phyloP scores from a whole-genome alignment of 768 basidiomycete genomes.

The Tephrocybe sp. region DNA sequence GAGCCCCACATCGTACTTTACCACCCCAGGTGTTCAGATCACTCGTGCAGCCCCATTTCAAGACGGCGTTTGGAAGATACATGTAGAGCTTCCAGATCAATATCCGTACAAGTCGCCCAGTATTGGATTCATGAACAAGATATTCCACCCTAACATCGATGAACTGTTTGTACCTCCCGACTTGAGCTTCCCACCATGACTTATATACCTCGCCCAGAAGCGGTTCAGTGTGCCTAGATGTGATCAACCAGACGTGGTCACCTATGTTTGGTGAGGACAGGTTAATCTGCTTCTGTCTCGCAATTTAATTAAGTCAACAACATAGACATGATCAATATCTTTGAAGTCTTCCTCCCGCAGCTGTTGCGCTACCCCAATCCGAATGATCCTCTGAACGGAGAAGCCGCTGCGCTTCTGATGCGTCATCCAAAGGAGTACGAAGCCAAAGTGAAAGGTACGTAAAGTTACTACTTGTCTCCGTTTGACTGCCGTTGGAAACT shows the following conservation, averaged over 20 bases:
- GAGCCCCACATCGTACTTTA: conserved; percentile 29
- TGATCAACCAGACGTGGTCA: conserved; percentile 99
- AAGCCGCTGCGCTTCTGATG: conserved; percentile 96
- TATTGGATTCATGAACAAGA: conserved; percentile 99
- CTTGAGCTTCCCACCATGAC: conserved; percentile 1
- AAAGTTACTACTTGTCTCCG: not conserved
- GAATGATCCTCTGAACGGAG: conserved; percentile 96
- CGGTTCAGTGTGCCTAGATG: conserved; percentile 97
- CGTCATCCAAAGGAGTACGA: conserved; percentile 97
- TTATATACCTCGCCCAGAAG: conserved; percentile 53
- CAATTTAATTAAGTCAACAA: conserved; percentile 5
- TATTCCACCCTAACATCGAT: conserved; percentile 99
- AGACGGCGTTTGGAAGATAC: conserved; percentile 99
- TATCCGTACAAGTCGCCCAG: conserved; percentile 99
- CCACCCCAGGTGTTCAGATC: conserved; percentile 1
- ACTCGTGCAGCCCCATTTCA: conserved; percentile 80
- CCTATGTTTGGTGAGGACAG: conserved; percentile 94
- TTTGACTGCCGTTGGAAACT: not conserved
- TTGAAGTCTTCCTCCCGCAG: conserved; percentile 97
- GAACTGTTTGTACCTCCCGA: conserved; percentile 71
- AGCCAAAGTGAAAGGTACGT: conserved; percentile 84
- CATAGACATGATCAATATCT: conserved; percentile 98
- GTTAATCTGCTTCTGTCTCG: not conserved
- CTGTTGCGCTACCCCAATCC: conserved; percentile 97
- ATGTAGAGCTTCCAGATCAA: conserved; percentile 97